These are phyloP conservation scores for Nemania abortiva DNA, from an alignment of 2,329 filamentous ascomycete species.

Conservation along the genomic window DNA sequence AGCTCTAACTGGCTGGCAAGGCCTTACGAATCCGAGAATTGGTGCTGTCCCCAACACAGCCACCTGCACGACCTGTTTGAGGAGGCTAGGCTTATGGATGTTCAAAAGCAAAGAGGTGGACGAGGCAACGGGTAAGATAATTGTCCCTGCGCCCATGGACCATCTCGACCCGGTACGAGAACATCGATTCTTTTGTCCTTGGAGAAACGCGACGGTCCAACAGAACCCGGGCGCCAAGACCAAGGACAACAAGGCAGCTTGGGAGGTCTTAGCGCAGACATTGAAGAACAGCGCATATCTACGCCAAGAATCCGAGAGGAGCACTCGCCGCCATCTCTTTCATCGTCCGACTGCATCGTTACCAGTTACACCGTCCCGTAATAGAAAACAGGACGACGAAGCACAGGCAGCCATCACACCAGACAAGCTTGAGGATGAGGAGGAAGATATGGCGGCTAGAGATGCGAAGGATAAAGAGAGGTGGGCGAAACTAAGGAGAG, in stretches of 20 bases:
- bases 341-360: conserved; percentile 48
- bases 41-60: conserved; percentile 77
- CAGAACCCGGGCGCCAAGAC: conserved; percentile 59
- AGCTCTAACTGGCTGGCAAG: conserved; percentile 82
- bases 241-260: conserved; percentile 61
- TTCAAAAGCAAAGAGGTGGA: conserved; percentile 81
- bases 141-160: conserved; percentile 72
- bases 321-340: conserved; percentile 47
- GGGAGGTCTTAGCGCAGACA: conserved; percentile 66
- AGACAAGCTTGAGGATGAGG: conserved; percentile 57
- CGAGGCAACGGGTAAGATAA: conserved; percentile 61
- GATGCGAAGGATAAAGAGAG: conserved; percentile 76
- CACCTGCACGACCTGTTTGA: conserved; percentile 86
- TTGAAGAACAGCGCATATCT: conserved; percentile 70
- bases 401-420: conserved; percentile 40
- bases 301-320: conserved; percentile 52
- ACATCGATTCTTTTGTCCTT: conserved; percentile 87
- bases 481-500: conserved; percentile 76
- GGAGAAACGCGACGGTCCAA: conserved; percentile 75
- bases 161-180: conserved; percentile 76
- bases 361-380: conserved; percentile 45
- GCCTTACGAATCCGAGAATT: conserved; percentile 66
- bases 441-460: conserved; percentile 60
- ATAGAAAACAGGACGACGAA: conserved; percentile 36
- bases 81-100: conserved; percentile 92